Evolutionary conservation across 2,329 filamentous ascomycete genomes (phyloP), one percentile per base, ranked within the genome.

Genomic region (Calonectria henricotiae): DNA sequence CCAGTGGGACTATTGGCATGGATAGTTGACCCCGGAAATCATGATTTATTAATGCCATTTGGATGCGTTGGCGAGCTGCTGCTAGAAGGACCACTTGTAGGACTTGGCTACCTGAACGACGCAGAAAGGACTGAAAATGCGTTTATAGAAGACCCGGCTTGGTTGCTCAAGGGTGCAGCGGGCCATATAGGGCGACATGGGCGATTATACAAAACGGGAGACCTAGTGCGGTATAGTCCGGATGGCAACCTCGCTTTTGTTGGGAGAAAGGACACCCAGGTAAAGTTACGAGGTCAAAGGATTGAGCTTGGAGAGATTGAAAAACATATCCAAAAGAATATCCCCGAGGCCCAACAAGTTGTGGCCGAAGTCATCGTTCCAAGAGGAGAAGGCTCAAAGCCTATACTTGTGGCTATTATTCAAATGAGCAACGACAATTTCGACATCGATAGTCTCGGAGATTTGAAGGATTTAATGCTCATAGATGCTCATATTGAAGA

Each of bases 241-340:
- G 82, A 87, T 43, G 84, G 85, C 0, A 78, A 78, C 7, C 73
- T 89, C 7, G 75, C 80, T 0, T 88, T 84, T 47, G 69, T 88
- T 20, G 87, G 87, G 15, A 83, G 89, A n/a, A 89, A 89, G 71
- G 89, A 91, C 72, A 84, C 84, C 0, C 89, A 91, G 75, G 84
- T 91, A 55, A 91, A 91, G 76, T 79, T 91, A 7, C 84, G 86
- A 13, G 91, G 91, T 12, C 90, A 86, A 67, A 80, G 89, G 39
- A 83, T 90, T 44, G 91, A 88, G 79, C 82, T 89, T 5, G 76
- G 73, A 0, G 81, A 82, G 25, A 84, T 87, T 11, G 85, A 86
- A 69, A 81, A 83, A 65, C 81, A 86, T 66, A 82, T 86, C 72
- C 77, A 80, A 6, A 75, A 76, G 17, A 82, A 83, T 27, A 76